Evolutionary conservation across 805 yeast species (phyloP).

Genomic region (Starmerella cellae): DNA sequence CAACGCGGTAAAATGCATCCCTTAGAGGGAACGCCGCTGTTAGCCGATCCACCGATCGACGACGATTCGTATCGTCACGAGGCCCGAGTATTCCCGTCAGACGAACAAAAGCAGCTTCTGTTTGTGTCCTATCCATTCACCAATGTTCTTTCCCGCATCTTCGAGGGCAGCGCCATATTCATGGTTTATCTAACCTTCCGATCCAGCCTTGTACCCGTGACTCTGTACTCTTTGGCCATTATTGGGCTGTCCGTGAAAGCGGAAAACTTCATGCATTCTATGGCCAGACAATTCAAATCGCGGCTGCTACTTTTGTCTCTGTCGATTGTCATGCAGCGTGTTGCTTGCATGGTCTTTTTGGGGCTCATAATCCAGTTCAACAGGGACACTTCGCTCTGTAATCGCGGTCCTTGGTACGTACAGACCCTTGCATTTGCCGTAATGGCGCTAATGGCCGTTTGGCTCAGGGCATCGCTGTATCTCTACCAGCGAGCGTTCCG

Average conservation of each 20-base stretch:
- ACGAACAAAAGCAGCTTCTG: conserved; percentile 20
- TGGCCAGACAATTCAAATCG: conserved; percentile 9
- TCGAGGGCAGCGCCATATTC: conserved; percentile 17
- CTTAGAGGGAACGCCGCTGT: conserved; percentile 11
- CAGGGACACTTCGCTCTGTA: neutral
- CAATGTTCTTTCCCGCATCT: conserved; percentile 10
- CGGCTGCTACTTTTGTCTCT: conserved; percentile 8
- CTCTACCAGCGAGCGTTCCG: conserved; percentile 15
- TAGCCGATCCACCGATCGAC: conserved; percentile 24
- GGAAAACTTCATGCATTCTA: conserved; percentile 1
- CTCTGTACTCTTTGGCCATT: conserved; percentile 14
- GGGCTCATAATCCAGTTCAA: conserved; percentile 1
- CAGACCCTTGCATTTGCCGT: neutral
- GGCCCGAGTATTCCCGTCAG: conserved; percentile 20
- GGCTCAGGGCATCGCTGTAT: conserved; percentile 7
- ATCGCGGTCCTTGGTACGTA: neutral
- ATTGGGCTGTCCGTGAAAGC: conserved; percentile 3
- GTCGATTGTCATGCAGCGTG: conserved; percentile 7
- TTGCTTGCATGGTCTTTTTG: conserved; percentile 9
- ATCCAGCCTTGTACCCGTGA: conserved; percentile 10
- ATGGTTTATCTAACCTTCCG: conserved; percentile 11
- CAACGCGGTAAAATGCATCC: conserved; percentile 6
- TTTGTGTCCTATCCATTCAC: conserved; percentile 14
- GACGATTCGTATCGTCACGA: conserved; percentile 23
- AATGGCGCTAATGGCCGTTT: neutral